phyloP scores from a whole-genome alignment of 2,329 filamentous ascomycete species.

The Pleurostoma richardsiae region DNA sequence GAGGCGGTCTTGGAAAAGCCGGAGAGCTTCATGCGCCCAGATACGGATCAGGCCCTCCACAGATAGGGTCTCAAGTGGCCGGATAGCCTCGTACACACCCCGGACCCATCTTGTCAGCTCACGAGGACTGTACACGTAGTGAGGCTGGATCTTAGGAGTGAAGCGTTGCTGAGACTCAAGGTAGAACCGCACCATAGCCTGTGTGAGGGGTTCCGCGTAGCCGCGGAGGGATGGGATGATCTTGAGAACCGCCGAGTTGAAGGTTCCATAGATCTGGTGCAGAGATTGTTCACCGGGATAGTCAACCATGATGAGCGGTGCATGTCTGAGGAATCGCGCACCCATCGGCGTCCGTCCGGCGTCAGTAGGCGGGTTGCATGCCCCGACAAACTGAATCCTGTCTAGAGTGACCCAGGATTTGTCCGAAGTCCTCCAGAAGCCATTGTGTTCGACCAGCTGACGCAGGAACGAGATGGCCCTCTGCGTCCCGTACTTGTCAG shows the following conservation, averaged over 20 bases:
- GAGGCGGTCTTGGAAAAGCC: constrained; percentile 94
- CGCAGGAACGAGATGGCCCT: constrained; percentile 95
- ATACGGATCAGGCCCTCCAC: constrained; percentile 92
- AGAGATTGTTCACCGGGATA: constrained; percentile 95
- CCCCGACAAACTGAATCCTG: constrained; percentile 97
- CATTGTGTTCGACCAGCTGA: constrained; percentile 96
- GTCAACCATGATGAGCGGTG: constrained; percentile 99
- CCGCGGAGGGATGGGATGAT: constrained; percentile 93
- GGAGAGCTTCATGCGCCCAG: constrained; percentile 95
- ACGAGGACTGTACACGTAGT: constrained; percentile 99
- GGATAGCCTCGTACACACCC: constrained; percentile 94
- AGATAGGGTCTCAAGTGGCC: constrained; percentile 80
- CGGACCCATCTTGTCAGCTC: constrained; percentile 97
- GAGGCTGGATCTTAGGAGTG: constrained; percentile 92
- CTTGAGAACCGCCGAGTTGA: constrained; percentile 94
- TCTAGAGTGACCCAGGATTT: constrained; percentile 98
- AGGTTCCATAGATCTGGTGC: constrained; percentile 96
- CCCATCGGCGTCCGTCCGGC: constrained; percentile 93
- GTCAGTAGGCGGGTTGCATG: constrained; percentile 97
- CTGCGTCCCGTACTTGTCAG: constrained; percentile 96
- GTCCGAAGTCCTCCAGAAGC: constrained; percentile 97
- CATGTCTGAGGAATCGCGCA: constrained; percentile 88
- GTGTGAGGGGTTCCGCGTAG: constrained; percentile 88
- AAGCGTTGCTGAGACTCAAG: constrained; percentile 91
- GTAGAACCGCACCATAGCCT: constrained; percentile 97